These are phyloP conservation scores for Akanthomyces muscarius DNA, from an alignment of 2,329 filamentous ascomycete species.

Conservation along the genomic window DNA sequence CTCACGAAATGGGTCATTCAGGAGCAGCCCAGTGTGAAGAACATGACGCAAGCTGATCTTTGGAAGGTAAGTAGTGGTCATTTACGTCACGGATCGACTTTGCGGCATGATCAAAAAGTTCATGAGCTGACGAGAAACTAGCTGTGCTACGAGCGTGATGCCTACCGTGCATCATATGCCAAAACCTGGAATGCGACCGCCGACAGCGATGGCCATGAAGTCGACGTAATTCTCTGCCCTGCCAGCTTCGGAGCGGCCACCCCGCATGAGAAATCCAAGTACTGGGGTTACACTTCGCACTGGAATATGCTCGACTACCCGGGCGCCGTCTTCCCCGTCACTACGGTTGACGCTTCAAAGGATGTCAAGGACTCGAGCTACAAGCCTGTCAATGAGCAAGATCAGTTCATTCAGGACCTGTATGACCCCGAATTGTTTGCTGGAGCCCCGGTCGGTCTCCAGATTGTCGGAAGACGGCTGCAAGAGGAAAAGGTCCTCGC, in stretches of 20 bases:
- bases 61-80: slow-evolving; percentile 32
- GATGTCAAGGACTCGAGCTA: slow-evolving; percentile 26
- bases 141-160: slow-evolving; percentile 36
- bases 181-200: slow-evolving; percentile 36
- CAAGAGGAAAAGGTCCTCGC: slow-evolving; percentile 31
- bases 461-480: slow-evolving; percentile 28
- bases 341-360: slow-evolving; percentile 25
- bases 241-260: slow-evolving; percentile 49
- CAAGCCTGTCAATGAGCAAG: slow-evolving; percentile 27
- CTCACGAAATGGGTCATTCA: slow-evolving; percentile 57
- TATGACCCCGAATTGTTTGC: slow-evolving; percentile 27
- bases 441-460: slow-evolving; percentile 26
- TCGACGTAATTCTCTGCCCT: slow-evolving; percentile 62
- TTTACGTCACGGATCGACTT: no score
- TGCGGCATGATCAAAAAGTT: background rate
- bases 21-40: slow-evolving; percentile 43
- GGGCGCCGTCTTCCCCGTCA: slow-evolving; percentile 55
- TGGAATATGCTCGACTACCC: slow-evolving; percentile 71
- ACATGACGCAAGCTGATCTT: slow-evolving; percentile 37
- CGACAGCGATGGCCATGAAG: slow-evolving; percentile 25
- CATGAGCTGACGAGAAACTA: background rate
- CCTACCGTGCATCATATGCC: slow-evolving; percentile 36
- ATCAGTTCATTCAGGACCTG: slow-evolving; percentile 28
- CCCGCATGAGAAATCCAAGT: slow-evolving; percentile 41
- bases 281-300: slow-evolving; percentile 62